These are phyloP conservation scores for Neofusicoccum parvum DNA, from an alignment of 2,329 filamentous ascomycete genomes.

Conservation along the genomic window DNA sequence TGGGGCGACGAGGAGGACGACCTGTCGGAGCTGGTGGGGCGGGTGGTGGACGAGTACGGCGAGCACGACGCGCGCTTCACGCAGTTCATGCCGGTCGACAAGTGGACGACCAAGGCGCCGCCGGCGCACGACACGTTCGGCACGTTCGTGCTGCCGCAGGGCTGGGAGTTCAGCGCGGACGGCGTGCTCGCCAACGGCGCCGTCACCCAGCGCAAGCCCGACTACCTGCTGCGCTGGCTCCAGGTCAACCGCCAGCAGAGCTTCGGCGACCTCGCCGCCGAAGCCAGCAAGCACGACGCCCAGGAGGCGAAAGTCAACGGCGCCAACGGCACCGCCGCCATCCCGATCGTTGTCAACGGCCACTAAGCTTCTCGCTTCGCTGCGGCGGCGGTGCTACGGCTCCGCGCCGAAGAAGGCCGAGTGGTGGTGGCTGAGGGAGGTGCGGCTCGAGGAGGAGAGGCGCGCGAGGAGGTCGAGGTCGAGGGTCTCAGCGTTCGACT, in stretches of 20 bases:
- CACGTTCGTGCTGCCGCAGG: constrained; percentile 14
- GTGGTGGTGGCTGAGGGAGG: too few species aligned
- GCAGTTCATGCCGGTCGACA: neutral
- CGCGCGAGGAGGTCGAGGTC: neutral
- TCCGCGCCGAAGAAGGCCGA: too few species aligned
- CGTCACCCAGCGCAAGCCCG: constrained; percentile 15
- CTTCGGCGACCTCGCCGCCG: constrained; percentile 14
- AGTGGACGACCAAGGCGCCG: constrained; percentile 17
- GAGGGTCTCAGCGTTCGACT: neutral
- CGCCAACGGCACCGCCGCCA: neutral
- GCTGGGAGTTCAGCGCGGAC: constrained; percentile 16
- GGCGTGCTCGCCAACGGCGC: neutral
- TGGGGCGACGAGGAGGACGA: constrained; percentile 51
- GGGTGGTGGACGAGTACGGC: constrained; percentile 45
- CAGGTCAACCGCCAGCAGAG: constrained; percentile 21
- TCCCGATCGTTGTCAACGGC: constrained; percentile 14
- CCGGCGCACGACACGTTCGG: constrained; percentile 12
- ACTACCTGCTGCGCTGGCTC: constrained; percentile 22
- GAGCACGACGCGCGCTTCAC: constrained; percentile 23
- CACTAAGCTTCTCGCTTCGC: neutral
- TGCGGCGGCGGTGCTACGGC: too few species aligned
- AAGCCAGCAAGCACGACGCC: neutral
- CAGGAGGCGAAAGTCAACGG: constrained; percentile 12
- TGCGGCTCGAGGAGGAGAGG: neutral
- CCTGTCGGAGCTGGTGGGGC: constrained; percentile 46